Evolutionary conservation across 768 basidiomycete genomes (phyloP), one percentile per base, ranked within the genome.

Genomic region (Gloeophyllum trabeum): DNA sequence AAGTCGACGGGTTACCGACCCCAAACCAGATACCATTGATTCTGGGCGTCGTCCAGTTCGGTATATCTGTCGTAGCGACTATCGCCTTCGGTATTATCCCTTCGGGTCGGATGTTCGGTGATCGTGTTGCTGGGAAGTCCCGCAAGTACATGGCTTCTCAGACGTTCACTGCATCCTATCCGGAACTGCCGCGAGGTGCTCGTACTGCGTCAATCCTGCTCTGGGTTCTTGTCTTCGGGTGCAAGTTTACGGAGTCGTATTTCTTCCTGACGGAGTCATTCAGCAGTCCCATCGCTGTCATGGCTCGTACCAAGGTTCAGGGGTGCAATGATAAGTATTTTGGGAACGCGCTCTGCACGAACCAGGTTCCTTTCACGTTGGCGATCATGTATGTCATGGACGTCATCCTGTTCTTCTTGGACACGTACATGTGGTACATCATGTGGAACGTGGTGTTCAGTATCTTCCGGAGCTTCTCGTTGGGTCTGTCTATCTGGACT

Each of bases 301-400:
- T 99, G 93, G 88, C 90, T 13, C 79, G 88, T 45, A 97, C 89
- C 58, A 86, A 83, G 56, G 87, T 98, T 1, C 89, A 92, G 57
- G 79, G 79, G 36, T 99, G 96, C 63, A 73, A 56, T 47, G 94
- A 98, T 63, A 81, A 70, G 61, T 66, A 80, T 46, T 85, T 98
- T 55, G 92, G 92, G 13, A 67, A 58, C 42, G 70, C 68, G 5
- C 69, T 98, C 4, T 99, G 96, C 66, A 70, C 76, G 26, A 91
- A 96, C 55, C 96, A 99, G 45, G 86, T 96, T 30, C 77, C 84
- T 0, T 99, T 98, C 65, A 82, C 96, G 0, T 76, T 99, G 46
- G 70, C 93, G 30, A 92, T 97, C 72, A 99, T 98, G 94, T 98
- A 94, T 67, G 60, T 96, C 62, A 98, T 99, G 96, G 96, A 99